Evolutionary conservation across 331 rosid species (phyloP).

Genomic region (Stylosanthes scabra): DNA sequence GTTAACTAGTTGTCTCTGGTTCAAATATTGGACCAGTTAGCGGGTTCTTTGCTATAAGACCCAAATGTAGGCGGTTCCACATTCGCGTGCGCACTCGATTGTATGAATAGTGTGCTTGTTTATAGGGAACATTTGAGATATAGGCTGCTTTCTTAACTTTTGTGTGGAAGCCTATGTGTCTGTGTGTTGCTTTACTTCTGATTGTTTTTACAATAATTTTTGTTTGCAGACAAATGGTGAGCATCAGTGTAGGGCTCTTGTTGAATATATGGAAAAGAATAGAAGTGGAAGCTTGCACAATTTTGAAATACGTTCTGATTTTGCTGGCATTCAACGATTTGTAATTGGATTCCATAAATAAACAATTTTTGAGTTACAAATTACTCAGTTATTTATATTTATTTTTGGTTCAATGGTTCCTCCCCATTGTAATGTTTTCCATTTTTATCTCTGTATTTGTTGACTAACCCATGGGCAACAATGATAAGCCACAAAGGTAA

Average conservation of each 20-base stretch:
- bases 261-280: slow-evolving; percentile 62
- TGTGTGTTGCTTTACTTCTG: slow-evolving; percentile 35
- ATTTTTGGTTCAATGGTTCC: not conserved
- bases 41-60: too few species aligned
- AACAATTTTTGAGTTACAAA: slow-evolving; percentile 26
- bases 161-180: not conserved
- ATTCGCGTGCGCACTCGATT: too few species aligned
- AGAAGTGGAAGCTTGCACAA: slow-evolving; percentile 56
- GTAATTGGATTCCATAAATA: slow-evolving; percentile 65
- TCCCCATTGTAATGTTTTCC: not conserved
- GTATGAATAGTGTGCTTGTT: not conserved
- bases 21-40: too few species aligned
- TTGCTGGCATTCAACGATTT: slow-evolving; percentile 80
- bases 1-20: too few species aligned
- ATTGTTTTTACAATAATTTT: slow-evolving; percentile 34
- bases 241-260: slow-evolving; percentile 72
- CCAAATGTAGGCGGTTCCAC: too few species aligned
- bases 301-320: slow-evolving; percentile 65
- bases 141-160: not conserved
- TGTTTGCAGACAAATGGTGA: slow-evolving; percentile 82
- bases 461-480: too few species aligned
- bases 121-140: not conserved
- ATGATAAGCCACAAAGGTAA: too few species aligned
- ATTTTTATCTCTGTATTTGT: too few species aligned
- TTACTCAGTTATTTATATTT: not conserved